Base-by-base conservation (phyloP, 2,329 filamentous ascomycete species). In the Sordariomycetes sp. region DNA sequence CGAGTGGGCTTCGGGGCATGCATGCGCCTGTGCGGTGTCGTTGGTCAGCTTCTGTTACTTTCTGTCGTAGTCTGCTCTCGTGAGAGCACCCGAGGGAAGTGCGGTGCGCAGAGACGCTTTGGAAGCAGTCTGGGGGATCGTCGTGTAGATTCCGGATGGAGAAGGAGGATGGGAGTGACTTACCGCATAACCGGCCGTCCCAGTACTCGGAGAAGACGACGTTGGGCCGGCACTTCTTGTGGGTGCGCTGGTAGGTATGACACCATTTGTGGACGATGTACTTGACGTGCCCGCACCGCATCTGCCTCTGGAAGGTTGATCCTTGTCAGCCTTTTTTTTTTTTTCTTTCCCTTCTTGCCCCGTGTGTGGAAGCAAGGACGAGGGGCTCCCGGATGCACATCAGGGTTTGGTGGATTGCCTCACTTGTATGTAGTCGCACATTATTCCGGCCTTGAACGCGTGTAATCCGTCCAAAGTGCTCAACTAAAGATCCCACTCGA, bases 261-360 rank as follows among this genome's bases (percentile, higher is more conserved):
- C 57, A 58, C 57, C 57, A 58, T 10, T 28, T 51, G 32, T 58
- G 57, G 20, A 58, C 57, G 24, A 58, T 51, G 45, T 51, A 58
- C 22, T 51, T 34, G n/a, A 54, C 24, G 52, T 58, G 57, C 7
- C 57, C 57, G 34, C 57, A 58, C 22, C 53, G 28, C n/a, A 58
- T 20, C 10, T 51, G 52, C 52, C 48, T 58, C 57, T 58, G 22
- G 10, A 20, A 6, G n/a, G n/a, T n/a, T n/a, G n/a, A n/a, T n/a
- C n/a, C n/a, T n/a, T n/a, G n/a, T n/a, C n/a, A n/a, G n/a, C n/a
- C n/a, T n/a, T n/a, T n/a, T n/a, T n/a, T n/a, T n/a, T n/a, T n/a
- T n/a, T n/a, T n/a, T n/a, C n/a, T n/a, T n/a, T n/a, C n/a, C n/a
- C n/a, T n/a, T n/a, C n/a, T n/a, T n/a, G 52, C 17, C 12, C 10